Base-by-base conservation (phyloP, 345 rosid genomes). In the Pistacia vera region DNA sequence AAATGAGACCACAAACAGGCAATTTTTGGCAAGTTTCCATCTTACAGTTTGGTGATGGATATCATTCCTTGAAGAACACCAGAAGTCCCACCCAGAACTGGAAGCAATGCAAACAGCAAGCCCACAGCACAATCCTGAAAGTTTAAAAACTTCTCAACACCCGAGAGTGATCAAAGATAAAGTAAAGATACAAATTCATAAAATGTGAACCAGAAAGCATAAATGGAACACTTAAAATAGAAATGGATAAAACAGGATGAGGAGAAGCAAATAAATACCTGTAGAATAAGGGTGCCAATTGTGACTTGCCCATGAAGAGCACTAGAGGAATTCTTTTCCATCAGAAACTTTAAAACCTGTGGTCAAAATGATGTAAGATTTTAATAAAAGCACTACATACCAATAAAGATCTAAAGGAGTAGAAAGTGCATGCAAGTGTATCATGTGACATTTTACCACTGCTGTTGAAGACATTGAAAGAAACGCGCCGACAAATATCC, bases 381-480 rank as follows among this genome's bases (percentile, higher is more conserved):
- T 18, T 51, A 66, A 69, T 54, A 3, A 52, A 14, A 36, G 33
- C 36, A 55, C 60, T 63, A 57, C 22, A 56, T 41, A 49, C 56
- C 5, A 12, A 54, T 17, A 54, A 59, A 76, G 33, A 76, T 76
- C 65, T 46, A 2, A 30, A 46, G 17, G 10, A 20, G 56, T 41
- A 62, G 60, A 48, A 49, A 17, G 30, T 28, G 35, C 14, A 17
- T 33, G 70, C 55, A 46, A 11, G 70, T 66, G 38, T 22, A 48
- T 67, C 33, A 48, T 12, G 11, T 38, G 14, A 70, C 60, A 62
- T 44, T 72, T 89, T 88, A 92, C 97, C 95, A 92, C 97, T 5
- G 98, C 97, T 20, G 98, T 95, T 18, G 97, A 95, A 82, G 98
- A 94, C 97, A 94, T 91, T 58, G 98, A 94, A 72, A 94, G 88